Percentiles rank a stretch among this genome's conserved stretches.
Evolutionary conservation across 1,284 basidiomycete genomes (phyloP).

Genomic region (Xanthoconium separans): DNA sequence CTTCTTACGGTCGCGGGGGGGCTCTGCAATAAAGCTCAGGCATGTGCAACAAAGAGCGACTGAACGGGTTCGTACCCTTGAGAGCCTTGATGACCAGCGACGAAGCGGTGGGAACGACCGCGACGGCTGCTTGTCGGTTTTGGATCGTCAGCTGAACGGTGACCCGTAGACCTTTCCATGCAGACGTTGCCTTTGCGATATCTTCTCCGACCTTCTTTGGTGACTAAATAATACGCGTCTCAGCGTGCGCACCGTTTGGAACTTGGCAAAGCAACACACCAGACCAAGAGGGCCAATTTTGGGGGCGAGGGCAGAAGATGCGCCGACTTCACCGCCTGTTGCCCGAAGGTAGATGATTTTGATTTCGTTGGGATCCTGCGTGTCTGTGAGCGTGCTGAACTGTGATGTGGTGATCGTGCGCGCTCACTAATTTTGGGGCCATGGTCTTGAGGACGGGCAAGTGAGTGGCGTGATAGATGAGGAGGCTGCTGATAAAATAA

Average conservation of each 20-base stretch:
- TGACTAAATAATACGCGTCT: constrained; percentile 59
- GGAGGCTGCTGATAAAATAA: constrained; percentile 38
- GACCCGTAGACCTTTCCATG: constrained; percentile 99
- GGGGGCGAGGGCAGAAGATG: constrained; percentile 96
- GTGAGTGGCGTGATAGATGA: not conserved
- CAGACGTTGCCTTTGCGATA: constrained; percentile 98
- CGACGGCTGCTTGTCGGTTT: constrained; percentile 98
- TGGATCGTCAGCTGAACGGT: constrained; percentile 99
- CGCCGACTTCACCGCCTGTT: constrained; percentile 99
- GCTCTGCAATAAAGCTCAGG: constrained; percentile 58
- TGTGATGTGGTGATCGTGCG: not conserved
- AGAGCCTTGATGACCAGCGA: constrained; percentile 98
- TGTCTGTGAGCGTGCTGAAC: constrained; percentile 14
- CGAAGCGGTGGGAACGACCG: constrained; percentile 97
- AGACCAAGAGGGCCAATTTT: constrained; percentile 99
- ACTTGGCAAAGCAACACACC: constrained; percentile 53
- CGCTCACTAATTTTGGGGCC: constrained; percentile 78
- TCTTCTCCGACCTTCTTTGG: constrained; percentile 99
- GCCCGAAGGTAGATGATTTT: constrained; percentile 99
- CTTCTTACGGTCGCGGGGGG: constrained; percentile 99
- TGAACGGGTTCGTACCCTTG: constrained; percentile 65
- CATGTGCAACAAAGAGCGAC: not conserved
- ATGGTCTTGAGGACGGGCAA: constrained; percentile 38
- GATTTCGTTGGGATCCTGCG: constrained; percentile 87
- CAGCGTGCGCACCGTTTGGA: not conserved